Evolutionary conservation across 169 alveolate species (phyloP).

Genomic region (Babesia gibsoni): DNA sequence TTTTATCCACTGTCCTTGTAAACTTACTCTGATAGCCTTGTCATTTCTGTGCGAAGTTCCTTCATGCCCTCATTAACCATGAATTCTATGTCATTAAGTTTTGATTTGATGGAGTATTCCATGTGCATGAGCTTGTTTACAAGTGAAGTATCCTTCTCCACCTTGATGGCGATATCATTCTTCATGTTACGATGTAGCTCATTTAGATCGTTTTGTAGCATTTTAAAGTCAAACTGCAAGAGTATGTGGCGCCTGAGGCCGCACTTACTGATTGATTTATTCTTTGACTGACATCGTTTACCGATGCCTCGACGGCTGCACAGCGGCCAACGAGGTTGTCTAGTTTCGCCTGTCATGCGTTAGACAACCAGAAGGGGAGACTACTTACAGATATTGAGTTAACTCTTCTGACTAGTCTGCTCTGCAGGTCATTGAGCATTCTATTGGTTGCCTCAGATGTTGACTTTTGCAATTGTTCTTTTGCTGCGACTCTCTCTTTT

Average conservation of each 20-base stretch:
- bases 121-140: constrained; percentile 38
- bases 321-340: constrained; percentile 42
- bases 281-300: constrained; percentile 40
- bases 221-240: constrained; percentile 31
- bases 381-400: constrained; percentile 37
- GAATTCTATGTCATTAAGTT: constrained; percentile 30
- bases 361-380: no score
- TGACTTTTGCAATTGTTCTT: constrained; percentile 33
- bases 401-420: constrained; percentile 29
- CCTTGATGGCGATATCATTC: constrained; percentile 46
- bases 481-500: constrained; percentile 37
- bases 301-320: constrained; percentile 34
- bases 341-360: constrained; percentile 20
- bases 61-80: constrained; percentile 37
- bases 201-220: constrained; percentile 51
- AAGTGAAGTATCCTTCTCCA: constrained; percentile 50
- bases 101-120: constrained; percentile 41
- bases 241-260: neutral
- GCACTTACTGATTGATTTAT: constrained; percentile 29
- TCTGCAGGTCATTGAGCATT: constrained; percentile 46
- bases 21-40: constrained; percentile 32
- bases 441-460: constrained; percentile 52
- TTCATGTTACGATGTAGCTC: constrained; percentile 38
- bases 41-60: constrained; percentile 38
- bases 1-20: no score